Percentiles rank a stretch among this genome's conserved stretches.
Evolutionary conservation across 768 basidiomycete genomes (phyloP).

Genomic region (Leccinum aurantiacum): DNA sequence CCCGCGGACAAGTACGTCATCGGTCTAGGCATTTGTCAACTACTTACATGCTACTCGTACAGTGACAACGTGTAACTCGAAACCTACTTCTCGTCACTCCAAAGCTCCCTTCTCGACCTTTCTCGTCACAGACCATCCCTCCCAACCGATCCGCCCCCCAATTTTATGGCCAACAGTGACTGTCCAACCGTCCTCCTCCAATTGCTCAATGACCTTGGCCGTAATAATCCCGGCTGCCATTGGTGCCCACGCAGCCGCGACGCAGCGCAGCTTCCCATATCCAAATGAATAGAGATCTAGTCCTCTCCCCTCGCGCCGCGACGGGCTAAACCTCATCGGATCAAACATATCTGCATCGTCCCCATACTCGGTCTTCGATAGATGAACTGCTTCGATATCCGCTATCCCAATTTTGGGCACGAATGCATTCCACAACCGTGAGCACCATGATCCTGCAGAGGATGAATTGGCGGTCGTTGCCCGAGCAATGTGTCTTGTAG

Average conservation of each 20-base stretch:
- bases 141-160: constrained; percentile 52
- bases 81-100: not conserved
- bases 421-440: constrained; percentile 13
- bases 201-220: constrained; percentile 39
- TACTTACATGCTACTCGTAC: not conserved
- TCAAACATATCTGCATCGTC: constrained; percentile 42
- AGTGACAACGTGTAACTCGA: not conserved
- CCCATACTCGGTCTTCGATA: constrained; percentile 25
- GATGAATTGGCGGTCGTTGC: not conserved
- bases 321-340: constrained; percentile 40
- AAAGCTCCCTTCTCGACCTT: constrained; percentile 1
- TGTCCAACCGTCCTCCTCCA: constrained; percentile 25
- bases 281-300: constrained; percentile 47
- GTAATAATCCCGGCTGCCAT: constrained; percentile 51
- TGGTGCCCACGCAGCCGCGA: constrained; percentile 56
- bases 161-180: constrained; percentile 16
- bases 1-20: not conserved
- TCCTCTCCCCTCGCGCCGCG: constrained; percentile 16
- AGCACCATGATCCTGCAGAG: not conserved
- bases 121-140: constrained; percentile 36
- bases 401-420: constrained; percentile 23
- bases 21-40: not conserved
- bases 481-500: constrained; percentile 26
- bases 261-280: constrained; percentile 34
- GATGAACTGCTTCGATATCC: constrained; percentile 24